phyloP scores from a whole-genome alignment of 148 eudicot genomes.

The Silene latifolia region DNA sequence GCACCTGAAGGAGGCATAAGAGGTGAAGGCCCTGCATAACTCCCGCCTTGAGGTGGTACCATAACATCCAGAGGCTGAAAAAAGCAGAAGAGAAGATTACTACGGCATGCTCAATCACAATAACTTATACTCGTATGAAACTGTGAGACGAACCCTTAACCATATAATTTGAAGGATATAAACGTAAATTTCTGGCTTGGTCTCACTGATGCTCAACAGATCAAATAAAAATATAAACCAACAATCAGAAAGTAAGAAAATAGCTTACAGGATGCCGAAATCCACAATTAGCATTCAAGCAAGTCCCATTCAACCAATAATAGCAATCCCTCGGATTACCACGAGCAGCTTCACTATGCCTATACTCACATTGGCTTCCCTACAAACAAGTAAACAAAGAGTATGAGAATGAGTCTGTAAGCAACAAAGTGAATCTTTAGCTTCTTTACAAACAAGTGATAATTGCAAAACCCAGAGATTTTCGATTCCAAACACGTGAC shows the following conservation, averaged over 20 bases:
- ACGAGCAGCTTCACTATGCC: slow-evolving; percentile 93
- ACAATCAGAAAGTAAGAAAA: neutral
- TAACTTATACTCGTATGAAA: neutral
- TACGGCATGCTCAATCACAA: neutral
- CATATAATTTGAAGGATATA: too few species aligned
- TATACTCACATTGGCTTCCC: slow-evolving; percentile 96
- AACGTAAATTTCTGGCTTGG: too few species aligned
- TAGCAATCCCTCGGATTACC: slow-evolving; percentile 88
- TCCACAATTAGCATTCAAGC: slow-evolving; percentile 79
- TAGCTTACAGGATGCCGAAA: slow-evolving; percentile 89
- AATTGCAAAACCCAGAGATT: neutral
- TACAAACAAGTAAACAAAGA: slow-evolving; percentile 19
- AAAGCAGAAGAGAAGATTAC: slow-evolving; percentile 4
- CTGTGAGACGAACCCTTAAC: too few species aligned
- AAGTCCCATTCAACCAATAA: slow-evolving; percentile 77
- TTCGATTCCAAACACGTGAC: neutral
- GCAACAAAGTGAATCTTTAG: neutral
- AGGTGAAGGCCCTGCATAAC: slow-evolving; percentile 45
- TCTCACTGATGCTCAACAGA: neutral
- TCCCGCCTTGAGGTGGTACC: slow-evolving; percentile 44
- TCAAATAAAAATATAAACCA: neutral
- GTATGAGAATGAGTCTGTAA: neutral
- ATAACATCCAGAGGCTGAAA: slow-evolving; percentile 85
- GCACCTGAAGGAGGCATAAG: slow-evolving; percentile 29
- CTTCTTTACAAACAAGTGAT: neutral